A percentile compares a stretch with the other conserved stretches of the same genome.
Conservation (phyloP, 257 asterid species). For the Solanum paucissectum region DNA sequence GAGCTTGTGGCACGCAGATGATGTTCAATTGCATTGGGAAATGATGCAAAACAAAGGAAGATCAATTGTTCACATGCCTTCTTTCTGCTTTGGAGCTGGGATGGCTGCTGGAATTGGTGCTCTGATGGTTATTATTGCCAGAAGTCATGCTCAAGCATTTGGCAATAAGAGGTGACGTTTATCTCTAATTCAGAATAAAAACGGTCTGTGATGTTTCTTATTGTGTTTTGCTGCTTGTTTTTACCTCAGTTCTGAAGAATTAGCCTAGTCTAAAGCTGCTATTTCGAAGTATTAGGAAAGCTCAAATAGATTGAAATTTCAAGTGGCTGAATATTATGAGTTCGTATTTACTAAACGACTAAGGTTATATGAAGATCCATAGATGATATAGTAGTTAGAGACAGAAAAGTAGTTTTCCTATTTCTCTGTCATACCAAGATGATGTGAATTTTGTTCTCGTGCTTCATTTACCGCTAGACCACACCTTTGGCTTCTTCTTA, state of each 20-base stretch:
- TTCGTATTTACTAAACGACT: background rate
- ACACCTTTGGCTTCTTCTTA: background rate
- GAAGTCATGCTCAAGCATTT: conserved; percentile 16
- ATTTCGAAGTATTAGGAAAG: background rate
- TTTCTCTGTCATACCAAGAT: background rate
- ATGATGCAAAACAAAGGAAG: conserved; percentile 39
- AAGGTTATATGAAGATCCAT: background rate
- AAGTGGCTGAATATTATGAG: background rate
- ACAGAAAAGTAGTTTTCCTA: background rate
- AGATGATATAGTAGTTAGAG: background rate
- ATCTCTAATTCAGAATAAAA: background rate
- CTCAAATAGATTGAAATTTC: background rate
- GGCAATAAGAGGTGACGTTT: conserved; percentile 6
- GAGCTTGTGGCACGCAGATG: conserved; percentile 85
- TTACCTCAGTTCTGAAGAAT: background rate
- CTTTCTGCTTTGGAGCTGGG: conserved; percentile 50
- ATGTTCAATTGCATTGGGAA: conserved; percentile 73
- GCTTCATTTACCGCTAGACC: background rate
- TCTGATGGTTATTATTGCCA: conserved; percentile 31
- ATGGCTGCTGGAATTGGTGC: conserved; percentile 54
- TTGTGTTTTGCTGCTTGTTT: background rate
- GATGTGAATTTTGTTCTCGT: background rate
- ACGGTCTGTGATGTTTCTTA: background rate
- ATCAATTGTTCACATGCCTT: conserved; percentile 43
- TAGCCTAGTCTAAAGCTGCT: background rate